Base-by-base conservation (phyloP, 768 basidiomycete genomes). In the Leccinum aurantiacum region DNA sequence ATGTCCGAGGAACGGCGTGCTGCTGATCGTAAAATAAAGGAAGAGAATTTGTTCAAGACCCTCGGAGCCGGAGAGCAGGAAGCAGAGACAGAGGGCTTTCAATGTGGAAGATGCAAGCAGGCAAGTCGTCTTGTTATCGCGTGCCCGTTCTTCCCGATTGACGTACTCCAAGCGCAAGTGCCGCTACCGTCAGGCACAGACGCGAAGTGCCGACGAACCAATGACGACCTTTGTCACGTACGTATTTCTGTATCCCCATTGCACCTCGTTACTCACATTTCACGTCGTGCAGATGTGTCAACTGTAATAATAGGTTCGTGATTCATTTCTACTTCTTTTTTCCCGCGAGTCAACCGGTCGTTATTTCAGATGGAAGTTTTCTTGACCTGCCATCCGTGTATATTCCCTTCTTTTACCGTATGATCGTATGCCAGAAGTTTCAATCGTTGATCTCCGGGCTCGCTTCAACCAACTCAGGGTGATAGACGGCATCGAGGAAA, bases 211-310 rank as follows among this genome's bases (percentile, higher is more conserved):
- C 8, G 97, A 98, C 77, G 97, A 98, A 76, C 95, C 96, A 24
- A 98, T 98, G 95, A 98, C 96, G 3, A 95, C 94, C 19, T 96
- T 95, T 71, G 92, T 95, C 65, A 94, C 91, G 86, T 93, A 75
- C 63, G 81, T 79, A 31, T 14, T 25, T 38, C 8, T n/a, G 56
- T 27, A 46, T 29, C 22, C 29, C 10, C 27, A 29, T 41, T 17
- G 11, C 14, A 44, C n/a, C 22, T 49, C 29, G 44, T 55, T 60
- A 10, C 62, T 59, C 48, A 37, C 35, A 6, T 37, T 37, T 37
- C 14, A 53, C 10, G 17, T 0, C 41, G 22, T 61, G 50, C 63
- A 86, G 86, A 56, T 90, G 90, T 74, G 82, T 83, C 56, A 83
- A 84, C 63, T 90, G 89, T 69, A 82, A 83, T 68, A 81, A 88